Evolutionary conservation across 2,329 filamentous ascomycete species (phyloP).

Genomic region (Zymoseptoria brevis): DNA sequence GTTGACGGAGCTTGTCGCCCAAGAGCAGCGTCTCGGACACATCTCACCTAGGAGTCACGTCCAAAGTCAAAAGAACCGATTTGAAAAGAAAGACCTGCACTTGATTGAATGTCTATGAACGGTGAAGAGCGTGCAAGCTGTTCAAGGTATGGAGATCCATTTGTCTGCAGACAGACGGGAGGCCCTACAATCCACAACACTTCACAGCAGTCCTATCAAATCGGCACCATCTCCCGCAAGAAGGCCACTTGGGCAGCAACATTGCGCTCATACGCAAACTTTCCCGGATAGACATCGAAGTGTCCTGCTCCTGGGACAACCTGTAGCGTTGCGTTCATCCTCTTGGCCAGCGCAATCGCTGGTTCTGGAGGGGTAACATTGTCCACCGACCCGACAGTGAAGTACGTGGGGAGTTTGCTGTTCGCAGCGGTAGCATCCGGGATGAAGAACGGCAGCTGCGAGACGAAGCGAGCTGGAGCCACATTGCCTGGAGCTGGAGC

Average conservation of each 20-base stretch:
- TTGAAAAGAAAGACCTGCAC: too few relatives aligned
- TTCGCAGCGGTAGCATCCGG: slow-evolving; percentile 1
- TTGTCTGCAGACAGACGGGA: too few relatives aligned
- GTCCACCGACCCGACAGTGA: background rate
- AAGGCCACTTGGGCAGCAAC: background rate
- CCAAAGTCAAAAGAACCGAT: too few relatives aligned
- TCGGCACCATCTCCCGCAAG: slow-evolving; percentile 1
- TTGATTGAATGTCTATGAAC: too few relatives aligned
- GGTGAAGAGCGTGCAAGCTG: too few relatives aligned
- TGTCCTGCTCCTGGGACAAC: background rate
- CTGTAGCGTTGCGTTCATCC: background rate
- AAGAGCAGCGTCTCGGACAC: too few relatives aligned
- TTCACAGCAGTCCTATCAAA: background rate
- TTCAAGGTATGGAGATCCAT: too few relatives aligned
- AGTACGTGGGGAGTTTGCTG: slow-evolving; percentile 2
- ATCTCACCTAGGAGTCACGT: too few relatives aligned
- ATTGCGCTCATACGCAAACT: slow-evolving; percentile 1
- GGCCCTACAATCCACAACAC: too few relatives aligned
- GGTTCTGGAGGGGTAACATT: background rate
- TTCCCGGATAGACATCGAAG: slow-evolving; percentile 4
- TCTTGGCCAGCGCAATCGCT: background rate
- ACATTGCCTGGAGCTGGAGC: slow-evolving; percentile 2
- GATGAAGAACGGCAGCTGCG: slow-evolving; percentile 3
- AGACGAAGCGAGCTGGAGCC: slow-evolving; percentile 2
- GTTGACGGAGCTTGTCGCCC: too few relatives aligned